Evolutionary conservation across 2,329 filamentous ascomycete genomes (phyloP).

Genomic region (Tolypocladium ovalisporum): DNA sequence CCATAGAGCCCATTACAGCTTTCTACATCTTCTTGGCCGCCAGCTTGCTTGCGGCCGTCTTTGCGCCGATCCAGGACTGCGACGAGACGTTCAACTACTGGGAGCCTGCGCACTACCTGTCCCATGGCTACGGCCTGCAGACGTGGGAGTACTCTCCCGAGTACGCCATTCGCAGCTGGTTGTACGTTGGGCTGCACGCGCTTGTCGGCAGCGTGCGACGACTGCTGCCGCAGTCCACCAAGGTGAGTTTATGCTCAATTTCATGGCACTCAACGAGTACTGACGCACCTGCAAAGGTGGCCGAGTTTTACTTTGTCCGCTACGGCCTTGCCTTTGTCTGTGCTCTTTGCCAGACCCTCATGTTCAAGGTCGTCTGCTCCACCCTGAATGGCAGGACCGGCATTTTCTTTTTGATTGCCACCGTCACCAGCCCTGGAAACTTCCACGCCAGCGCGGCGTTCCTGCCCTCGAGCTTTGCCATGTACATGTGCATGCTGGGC

Average conservation of each 20-base stretch:
- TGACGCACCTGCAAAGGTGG: slow-evolving; percentile 26
- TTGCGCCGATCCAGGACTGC: slow-evolving; percentile 90
- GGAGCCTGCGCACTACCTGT: slow-evolving; percentile 92
- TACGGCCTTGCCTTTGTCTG: slow-evolving; percentile 64
- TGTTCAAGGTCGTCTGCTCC: slow-evolving; percentile 68
- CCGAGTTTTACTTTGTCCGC: slow-evolving; percentile 83
- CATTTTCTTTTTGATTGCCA: slow-evolving; percentile 69
- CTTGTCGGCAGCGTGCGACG: slow-evolving; percentile 55
- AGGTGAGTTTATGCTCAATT: slow-evolving; percentile 25
- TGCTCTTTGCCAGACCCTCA: slow-evolving; percentile 68
- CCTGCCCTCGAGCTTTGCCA: slow-evolving; percentile 89
- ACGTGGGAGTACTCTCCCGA: slow-evolving; percentile 98
- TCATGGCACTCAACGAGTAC: not conserved
- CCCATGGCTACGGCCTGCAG: slow-evolving; percentile 84
- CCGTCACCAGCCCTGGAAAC: slow-evolving; percentile 76
- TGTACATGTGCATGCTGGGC: slow-evolving; percentile 86
- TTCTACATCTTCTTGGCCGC: slow-evolving; percentile 72
- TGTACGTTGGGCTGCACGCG: slow-evolving; percentile 76
- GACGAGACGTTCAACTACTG: slow-evolving; percentile 99
- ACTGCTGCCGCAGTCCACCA: slow-evolving; percentile 49
- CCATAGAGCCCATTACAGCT: slow-evolving; percentile 59
- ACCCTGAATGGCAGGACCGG: slow-evolving; percentile 76
- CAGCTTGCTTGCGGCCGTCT: slow-evolving; percentile 66
- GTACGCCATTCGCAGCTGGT: slow-evolving; percentile 91
- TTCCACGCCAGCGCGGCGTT: slow-evolving; percentile 84